Base-by-base conservation (phyloP, 108 stramenopile genomes). In the Craspedostauros australis region DNA sequence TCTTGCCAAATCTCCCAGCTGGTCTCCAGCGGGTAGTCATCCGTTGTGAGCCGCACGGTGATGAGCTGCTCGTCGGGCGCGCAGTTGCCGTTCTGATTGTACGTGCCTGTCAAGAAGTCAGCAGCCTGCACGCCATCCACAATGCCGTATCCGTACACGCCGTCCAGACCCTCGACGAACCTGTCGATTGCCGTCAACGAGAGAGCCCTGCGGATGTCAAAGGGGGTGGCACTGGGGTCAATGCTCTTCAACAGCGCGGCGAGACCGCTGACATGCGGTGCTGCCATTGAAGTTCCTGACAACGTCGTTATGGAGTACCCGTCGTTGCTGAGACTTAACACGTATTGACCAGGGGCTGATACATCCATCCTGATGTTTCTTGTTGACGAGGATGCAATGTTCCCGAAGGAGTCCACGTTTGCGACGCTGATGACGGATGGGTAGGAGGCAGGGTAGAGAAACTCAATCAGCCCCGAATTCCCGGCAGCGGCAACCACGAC, bases 251-350 rank as follows among this genome's bases (percentile, higher is more conserved):
- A 36, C 18, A 80, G 59, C 0, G 88, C 88, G 11, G 77, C 76
- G 15, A 77, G 76, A 24, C 80, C 88, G 1, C 82, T 66, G 5
- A 90, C 84, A 32, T 86, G 84, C 18, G 84, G 80, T 5, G 60
- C 47, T 7, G 84, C 80, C 77, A 80, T 84, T 16, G 62, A 69
- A 25, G 77, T 79, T 16, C 77, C 76, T 43, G 30, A 40, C 16
- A 25, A 52, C 1, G 15, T 15, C 8, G 37, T n/a, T n/a, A n/a
- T 36, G 44, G 50, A 52, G 26, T 34, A 51, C 23, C n/a, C n/a
- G n/a, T n/a, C 57, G 11, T 32, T 8, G 21, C 36, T 21, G 29
- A 14, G 16, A 1, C 54, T 44, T 5, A 58, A 57, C 28, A 48
- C n/a, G n/a, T n/a, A n/a, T n/a, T n/a, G n/a, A 24, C 80, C 80